Base-by-base conservation (phyloP, 108 stramenopile genomes). In the Conticribra guillardii region DNA sequence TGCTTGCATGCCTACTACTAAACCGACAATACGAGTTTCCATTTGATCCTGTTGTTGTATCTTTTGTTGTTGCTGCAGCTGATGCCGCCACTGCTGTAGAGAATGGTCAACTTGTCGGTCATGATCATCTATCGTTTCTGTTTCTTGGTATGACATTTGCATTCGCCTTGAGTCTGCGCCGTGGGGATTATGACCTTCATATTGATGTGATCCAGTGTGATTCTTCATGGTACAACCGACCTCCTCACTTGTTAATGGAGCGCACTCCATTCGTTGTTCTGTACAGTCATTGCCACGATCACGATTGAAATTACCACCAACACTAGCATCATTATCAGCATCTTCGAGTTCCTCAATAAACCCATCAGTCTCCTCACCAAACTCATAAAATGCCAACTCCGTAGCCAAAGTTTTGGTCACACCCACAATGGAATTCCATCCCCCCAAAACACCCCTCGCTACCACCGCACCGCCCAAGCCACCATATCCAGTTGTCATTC, bases 371-470 rank as follows among this genome's bases (percentile, higher is more conserved):
- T 76, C 75, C 73, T 81, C 67, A 9, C 73, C 80, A 68, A 45
- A 68, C 7, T 61, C 24, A 61, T 46, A 19, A 50, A 52, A 69
- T 33, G 82, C 69, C 50, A 86, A 55, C 60, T 88, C 87, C 26
- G 79, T 74, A 19, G 86, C 85, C 26, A 79, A 31, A 9, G 85
- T 87, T 51, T 86, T 88, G n/a, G 71, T 67, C 0, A 81, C 79
- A 4, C 84, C 81, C 9, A 89, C 75, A 16, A 84, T 74, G 15
- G 84, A 85, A 61, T 87, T 87, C 66, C 84, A 70, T 14, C 73
- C 33, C 4, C 87, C 87, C 37, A 79, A 53, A 26, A 79, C 46
- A 59, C 83, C 85, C 29, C 90, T 48, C 56, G 64, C 71, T 0
- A 84, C 0, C 23, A 91, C 23, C 21, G 90, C 90, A 24, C 44